Base-by-base conservation (phyloP, 2,329 filamentous ascomycete species). In the Fusarium citri region DNA sequence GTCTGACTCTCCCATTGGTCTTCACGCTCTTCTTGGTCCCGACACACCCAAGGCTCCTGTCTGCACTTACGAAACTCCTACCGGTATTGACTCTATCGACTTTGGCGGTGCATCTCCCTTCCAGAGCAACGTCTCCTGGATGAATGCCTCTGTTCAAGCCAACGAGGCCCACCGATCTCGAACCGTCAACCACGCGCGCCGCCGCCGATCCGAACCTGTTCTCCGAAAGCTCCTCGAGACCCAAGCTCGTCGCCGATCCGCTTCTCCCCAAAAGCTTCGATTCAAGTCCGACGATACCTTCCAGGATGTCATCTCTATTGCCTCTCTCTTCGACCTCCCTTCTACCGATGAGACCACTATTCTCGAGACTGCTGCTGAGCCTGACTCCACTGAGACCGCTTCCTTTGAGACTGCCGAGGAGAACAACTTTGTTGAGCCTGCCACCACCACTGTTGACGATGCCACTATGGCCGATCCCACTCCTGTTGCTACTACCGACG, bases 121-220 rank as follows among this genome's bases (percentile, higher is more conserved):
- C 14, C 74, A 77, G 26, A 73, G 73, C 45, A 73, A 73, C 0
- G 68, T 71, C 28, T 73, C 76, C 23, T 79, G 77, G 76, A 64
- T 79, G 40, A 73, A 74, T 25, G 31, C 43, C 14, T 67, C 72
- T 14, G 50, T 61, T 22, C 58, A 73, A n/a, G 55, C 61, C 3
- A 69, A 57, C 3, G 69, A 74, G 40, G 64, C 72, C 25, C 64
- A 67, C 22, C 69, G 74, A n/a, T 72, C 72, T 23, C 64, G 65
- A 55, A 70, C 67, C 26, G 53, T 71, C 23, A 76, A 71, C 37
- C 59, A 70, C 22, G 59, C 63, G 12, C 71, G 71, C 15, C 78
- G 78, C n/a, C 71, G 79, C 34, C 77, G 72, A 31, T 81, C 79
- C 46, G 79, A 81, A 59, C 79, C 79, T 25, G 69, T 80, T 23